Evolutionary conservation across 2,329 filamentous ascomycete species (phyloP).

Genomic region (Xylaria sp.): DNA sequence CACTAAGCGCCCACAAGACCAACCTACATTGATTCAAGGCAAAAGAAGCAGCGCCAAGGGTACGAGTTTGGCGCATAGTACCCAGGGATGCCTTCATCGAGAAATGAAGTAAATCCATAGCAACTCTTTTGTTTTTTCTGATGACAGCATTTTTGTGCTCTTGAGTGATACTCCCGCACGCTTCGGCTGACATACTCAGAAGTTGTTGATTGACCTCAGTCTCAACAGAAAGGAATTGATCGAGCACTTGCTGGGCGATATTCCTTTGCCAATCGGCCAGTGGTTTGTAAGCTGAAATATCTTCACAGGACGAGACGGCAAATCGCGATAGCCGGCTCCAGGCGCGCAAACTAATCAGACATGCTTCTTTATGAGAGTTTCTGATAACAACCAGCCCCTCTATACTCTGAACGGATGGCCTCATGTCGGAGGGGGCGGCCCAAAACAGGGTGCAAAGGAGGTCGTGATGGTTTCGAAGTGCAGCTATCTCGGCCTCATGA

Average conservation of each 20-base stretch:
- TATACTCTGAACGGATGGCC: slow-evolving; percentile 65
- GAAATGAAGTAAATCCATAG: slow-evolving; percentile 63
- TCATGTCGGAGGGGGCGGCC: slow-evolving; percentile 66
- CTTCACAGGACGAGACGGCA: slow-evolving; percentile 60
- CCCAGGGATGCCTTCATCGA: slow-evolving; percentile 62
- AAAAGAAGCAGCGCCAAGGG: slow-evolving; percentile 60
- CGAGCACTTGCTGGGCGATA: slow-evolving; percentile 67
- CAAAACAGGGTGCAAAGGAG: slow-evolving; percentile 74
- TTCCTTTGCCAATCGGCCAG: slow-evolving; percentile 68
- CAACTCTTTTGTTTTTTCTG: slow-evolving; percentile 62
- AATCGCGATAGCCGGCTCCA: slow-evolving; percentile 73
- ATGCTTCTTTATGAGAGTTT: slow-evolving; percentile 74
- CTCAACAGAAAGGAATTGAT: slow-evolving; percentile 67
- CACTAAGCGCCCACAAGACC: background rate
- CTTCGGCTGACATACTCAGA: slow-evolving; percentile 59
- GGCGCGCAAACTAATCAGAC: slow-evolving; percentile 70
- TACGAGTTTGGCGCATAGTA: slow-evolving; percentile 59
- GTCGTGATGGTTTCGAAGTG: slow-evolving; percentile 75
- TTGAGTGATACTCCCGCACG: slow-evolving; percentile 51
- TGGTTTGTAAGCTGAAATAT: slow-evolving; percentile 56
- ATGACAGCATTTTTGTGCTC: slow-evolving; percentile 63
- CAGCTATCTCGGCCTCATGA: slow-evolving; percentile 69
- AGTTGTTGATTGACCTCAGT: slow-evolving; percentile 68
- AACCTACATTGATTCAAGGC: slow-evolving; percentile 59
- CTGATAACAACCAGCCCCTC: slow-evolving; percentile 69